These are phyloP conservation scores for Helianthus tuberosus DNA, from an alignment of 129 eudicot genomes.

Conservation along the genomic window DNA sequence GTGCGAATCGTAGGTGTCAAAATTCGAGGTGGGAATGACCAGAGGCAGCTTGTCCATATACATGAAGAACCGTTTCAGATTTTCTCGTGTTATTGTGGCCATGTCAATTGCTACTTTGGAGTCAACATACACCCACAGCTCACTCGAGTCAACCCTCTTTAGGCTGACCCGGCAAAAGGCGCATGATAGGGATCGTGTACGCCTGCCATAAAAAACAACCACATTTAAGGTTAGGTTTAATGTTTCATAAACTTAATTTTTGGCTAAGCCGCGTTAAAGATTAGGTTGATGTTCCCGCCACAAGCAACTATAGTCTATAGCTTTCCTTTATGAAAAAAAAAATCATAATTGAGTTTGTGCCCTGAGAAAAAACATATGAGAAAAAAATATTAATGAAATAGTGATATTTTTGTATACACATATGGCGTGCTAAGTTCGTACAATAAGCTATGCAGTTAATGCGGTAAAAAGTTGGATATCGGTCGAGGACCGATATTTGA, in stretches of 20 bases:
- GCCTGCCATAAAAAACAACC: not conserved
- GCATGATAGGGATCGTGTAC: conserved; percentile 22
- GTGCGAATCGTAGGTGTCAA: conserved; percentile 20
- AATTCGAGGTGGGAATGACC: conserved; percentile 2
- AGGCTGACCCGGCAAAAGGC: conserved; percentile 16
- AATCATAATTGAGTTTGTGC: too few relatives aligned
- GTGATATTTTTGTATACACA: not conserved
- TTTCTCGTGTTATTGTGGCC: conserved; percentile 19
- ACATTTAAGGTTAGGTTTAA: not conserved
- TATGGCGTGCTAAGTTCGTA: not conserved
- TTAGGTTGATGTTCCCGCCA: not conserved
- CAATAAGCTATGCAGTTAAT: too few relatives aligned
- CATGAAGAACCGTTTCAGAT: conserved; percentile 16
- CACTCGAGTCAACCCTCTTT: conserved; percentile 19
- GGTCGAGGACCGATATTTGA: too few relatives aligned
- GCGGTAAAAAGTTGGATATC: too few relatives aligned
- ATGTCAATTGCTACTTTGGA: conserved; percentile 4
- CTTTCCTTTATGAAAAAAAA: too few relatives aligned
- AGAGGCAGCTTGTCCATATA: conserved; percentile 21
- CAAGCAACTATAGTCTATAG: too few relatives aligned
- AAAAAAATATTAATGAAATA: not conserved
- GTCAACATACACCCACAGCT: conserved; percentile 23
- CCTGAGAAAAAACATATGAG: too few relatives aligned
- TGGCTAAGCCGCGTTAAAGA: not conserved
- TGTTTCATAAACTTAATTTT: not conserved